phyloP scores from a whole-genome alignment of 2,329 filamentous ascomycete species.

The Aspergillus cejpii region DNA sequence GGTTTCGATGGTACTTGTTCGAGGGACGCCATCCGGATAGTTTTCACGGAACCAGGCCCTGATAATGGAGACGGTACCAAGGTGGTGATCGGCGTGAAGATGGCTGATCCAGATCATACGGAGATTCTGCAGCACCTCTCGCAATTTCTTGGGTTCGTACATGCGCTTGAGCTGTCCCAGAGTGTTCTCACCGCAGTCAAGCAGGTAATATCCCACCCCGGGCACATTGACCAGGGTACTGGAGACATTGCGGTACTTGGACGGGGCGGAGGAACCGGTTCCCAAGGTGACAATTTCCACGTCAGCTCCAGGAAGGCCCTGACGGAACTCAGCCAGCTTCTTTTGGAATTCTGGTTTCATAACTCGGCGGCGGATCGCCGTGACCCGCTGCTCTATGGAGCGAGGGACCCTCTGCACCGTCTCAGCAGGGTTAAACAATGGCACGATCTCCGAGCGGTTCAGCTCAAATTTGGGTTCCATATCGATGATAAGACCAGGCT shows the following conservation, averaged over 20 bases:
- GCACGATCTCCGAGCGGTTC: constrained; percentile 27
- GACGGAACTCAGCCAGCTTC: constrained; percentile 43
- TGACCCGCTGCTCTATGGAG: constrained; percentile 27
- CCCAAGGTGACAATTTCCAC: constrained; percentile 81
- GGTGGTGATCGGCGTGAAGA: constrained; percentile 90
- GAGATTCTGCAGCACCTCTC: constrained; percentile 67
- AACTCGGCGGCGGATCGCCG: constrained; percentile 23
- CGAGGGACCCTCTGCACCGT: constrained; percentile 22
- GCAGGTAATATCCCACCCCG: constrained; percentile 75
- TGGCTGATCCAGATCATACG: constrained; percentile 89
- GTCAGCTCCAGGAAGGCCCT: constrained; percentile 65
- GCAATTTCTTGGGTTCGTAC: constrained; percentile 58
- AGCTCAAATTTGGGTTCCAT: constrained; percentile 43
- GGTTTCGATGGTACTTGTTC: constrained; percentile 37
- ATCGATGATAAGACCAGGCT: constrained; percentile 39
- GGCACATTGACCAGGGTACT: constrained; percentile 78
- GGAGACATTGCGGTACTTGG: constrained; percentile 93
- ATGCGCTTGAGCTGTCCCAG: constrained; percentile 76
- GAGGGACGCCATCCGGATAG: constrained; percentile 34
- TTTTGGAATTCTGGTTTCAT: constrained; percentile 28
- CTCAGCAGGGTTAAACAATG: constrained; percentile 21
- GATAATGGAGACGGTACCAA: constrained; percentile 76
- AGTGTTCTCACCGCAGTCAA: constrained; percentile 90
- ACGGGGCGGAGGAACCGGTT: constrained; percentile 83
- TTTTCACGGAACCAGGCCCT: constrained; percentile 66